Evolutionary conservation across 257 asterid species (phyloP), one percentile per base, ranked within the genome.

Genomic region (Salvia miltiorrhiza): DNA sequence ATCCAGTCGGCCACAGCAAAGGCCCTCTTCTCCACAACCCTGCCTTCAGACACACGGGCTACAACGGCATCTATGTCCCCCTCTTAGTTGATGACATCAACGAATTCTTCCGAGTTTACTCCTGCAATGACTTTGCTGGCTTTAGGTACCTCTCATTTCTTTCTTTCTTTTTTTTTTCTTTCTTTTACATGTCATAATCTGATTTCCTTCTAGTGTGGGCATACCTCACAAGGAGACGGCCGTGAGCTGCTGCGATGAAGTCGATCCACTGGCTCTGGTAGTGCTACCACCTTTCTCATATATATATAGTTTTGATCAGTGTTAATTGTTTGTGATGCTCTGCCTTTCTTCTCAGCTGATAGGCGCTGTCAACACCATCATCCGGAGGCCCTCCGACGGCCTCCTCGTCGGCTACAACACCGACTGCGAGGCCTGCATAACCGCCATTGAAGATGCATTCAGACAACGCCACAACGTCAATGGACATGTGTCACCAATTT

Each of bases 21-120:
- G 95, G 93, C 23, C 95, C 93, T 40, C 87, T 84, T 60, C 80
- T 88, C 59, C 95, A 88, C 60, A 88, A 88, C 56, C 86, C 90
- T 44, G 86, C 89, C 16, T 84, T 88, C 70, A 76, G 90, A 33
- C 80, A 88, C 35, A 80, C 85, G 0, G 83, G 84, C 14, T 88
- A 80, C 53, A 81, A 88, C 54, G 93, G 95, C 28, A 86, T 86
- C 35, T 88, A 88, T 55, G 89, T 86, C 67, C 95, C 95, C 5
- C 72, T 88, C 59, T 75, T 88, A 4, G 93, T 88, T 39, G 90
- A 86, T 62, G 82, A 88, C 40, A 11, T 88, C 68, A 78, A 70
- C 57, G 87, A 88, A 20, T 88, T 88, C 73, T 82, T 88, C 60
- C 70, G 82, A 59, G 90, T 86, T 11, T 88, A 82, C 74, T 84